phyloP scores from a whole-genome alignment of 108 stramenopile species.

The Cylindrotheca closterium region DNA sequence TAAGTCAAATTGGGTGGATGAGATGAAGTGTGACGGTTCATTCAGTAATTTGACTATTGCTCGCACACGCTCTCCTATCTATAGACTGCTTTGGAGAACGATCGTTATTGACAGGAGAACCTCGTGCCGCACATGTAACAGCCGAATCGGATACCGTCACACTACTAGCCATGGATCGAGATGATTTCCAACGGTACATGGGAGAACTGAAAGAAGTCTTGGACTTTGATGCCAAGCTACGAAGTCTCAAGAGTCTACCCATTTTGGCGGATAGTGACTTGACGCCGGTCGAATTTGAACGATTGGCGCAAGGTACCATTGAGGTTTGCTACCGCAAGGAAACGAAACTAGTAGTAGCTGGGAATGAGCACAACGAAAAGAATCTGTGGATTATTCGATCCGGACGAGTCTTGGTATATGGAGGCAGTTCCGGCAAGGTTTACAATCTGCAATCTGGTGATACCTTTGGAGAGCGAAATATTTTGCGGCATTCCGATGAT shows the following conservation, averaged over 20 bases:
- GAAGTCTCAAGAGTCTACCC: conserved; percentile 57
- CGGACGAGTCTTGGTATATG: conserved; percentile 54
- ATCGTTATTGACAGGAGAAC: conserved; percentile 88
- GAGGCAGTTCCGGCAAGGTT: conserved; percentile 41
- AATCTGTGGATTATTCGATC: conserved; percentile 62
- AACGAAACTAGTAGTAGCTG: conserved; percentile 48
- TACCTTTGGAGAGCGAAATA: conserved; percentile 57
- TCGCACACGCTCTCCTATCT: too few relatives aligned
- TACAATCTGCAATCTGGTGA: conserved; percentile 49
- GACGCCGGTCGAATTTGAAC: conserved; percentile 56
- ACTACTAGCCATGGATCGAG: conserved; percentile 41
- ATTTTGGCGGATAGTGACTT: conserved; percentile 59
- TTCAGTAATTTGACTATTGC: too few relatives aligned
- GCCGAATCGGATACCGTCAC: conserved; percentile 44
- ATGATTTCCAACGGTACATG: conserved; percentile 31
- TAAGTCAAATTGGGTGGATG: too few relatives aligned
- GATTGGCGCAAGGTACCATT: conserved; percentile 47
- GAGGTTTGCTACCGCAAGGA: conserved; percentile 57
- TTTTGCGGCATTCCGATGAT: conserved; percentile 24
- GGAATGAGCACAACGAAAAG: conserved; percentile 37
- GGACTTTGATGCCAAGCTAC: conserved; percentile 7
- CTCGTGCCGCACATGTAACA: conserved; percentile 63
- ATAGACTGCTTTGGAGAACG: conserved; percentile 89
- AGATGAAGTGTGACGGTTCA: too few relatives aligned
- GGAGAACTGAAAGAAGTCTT: conserved; percentile 36